A percentile compares a stretch with the other conserved stretches of the same genome.
Conservation (phyloP, 306 rosid genomes). For the Hippophae tibetana region DNA sequence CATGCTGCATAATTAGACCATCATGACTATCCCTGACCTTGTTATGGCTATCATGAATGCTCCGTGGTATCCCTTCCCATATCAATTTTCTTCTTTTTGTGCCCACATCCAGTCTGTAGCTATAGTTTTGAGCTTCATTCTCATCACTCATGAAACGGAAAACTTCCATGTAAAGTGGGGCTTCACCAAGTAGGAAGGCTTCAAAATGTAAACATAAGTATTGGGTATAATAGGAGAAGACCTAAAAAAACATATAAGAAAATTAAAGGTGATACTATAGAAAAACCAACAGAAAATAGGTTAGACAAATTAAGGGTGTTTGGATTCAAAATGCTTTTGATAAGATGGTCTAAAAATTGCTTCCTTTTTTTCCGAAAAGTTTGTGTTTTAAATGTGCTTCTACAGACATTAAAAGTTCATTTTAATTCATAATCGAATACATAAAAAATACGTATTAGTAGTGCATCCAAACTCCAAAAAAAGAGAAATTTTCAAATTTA, state of each 20-base stretch:
- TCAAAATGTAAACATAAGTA: constrained; percentile 37
- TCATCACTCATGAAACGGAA: constrained; percentile 28
- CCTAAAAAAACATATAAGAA: not conserved
- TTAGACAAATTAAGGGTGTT: not conserved
- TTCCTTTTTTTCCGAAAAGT: no score
- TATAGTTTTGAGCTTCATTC: constrained; percentile 16
- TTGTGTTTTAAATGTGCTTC: no score
- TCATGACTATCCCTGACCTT: constrained; percentile 23
- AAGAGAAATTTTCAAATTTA: not conserved
- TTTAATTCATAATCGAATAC: no score
- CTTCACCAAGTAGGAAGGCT: constrained; percentile 31
- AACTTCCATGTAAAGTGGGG: constrained; percentile 31
- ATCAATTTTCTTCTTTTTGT: constrained; percentile 20
- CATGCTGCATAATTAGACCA: constrained; percentile 27
- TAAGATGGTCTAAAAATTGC: no score
- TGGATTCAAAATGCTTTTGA: not conserved
- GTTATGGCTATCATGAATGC: constrained; percentile 19
- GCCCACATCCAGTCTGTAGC: constrained; percentile 36
- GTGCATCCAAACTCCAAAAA: no score
- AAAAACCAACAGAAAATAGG: not conserved
- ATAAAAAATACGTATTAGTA: no score
- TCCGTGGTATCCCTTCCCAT: constrained; percentile 28
- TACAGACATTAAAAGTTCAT: no score
- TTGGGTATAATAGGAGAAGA: constrained; percentile 15
- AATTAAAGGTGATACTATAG: not conserved